Evolutionary conservation across 345 rosid genomes (phyloP).

Genomic region (Sapria himalayana): DNA sequence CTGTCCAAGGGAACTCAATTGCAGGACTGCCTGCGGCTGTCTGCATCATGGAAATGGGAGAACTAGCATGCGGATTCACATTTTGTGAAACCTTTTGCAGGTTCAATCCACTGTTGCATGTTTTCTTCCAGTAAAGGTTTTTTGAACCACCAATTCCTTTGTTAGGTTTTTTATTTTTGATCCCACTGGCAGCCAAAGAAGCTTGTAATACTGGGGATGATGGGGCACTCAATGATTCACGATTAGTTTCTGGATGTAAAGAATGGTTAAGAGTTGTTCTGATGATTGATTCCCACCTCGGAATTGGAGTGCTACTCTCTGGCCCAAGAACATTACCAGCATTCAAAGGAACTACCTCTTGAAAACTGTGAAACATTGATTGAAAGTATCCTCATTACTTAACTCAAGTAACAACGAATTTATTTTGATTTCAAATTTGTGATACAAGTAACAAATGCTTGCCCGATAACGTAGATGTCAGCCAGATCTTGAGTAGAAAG

Average conservation of each 20-base stretch:
- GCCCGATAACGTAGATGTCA: conserved; percentile 88
- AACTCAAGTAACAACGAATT: neutral
- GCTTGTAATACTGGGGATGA: conserved; percentile 68
- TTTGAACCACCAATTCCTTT: conserved; percentile 14
- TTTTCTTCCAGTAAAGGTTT: conserved; percentile 21
- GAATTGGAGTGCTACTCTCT: conserved; percentile 71
- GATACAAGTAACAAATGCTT: conserved; percentile 7
- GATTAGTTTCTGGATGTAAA: conserved; percentile 26
- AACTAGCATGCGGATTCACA: conserved; percentile 36
- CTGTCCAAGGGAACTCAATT: conserved; percentile 28
- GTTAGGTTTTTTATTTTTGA: conserved; percentile 10
- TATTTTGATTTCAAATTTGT: too few species aligned
- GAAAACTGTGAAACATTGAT: conserved; percentile 31
- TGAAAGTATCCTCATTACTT: conserved; percentile 4
- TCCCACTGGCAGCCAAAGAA: conserved; percentile 43
- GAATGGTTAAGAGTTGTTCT: conserved; percentile 75
- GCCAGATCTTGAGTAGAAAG: conserved; percentile 60
- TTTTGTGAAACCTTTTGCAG: conserved; percentile 85
- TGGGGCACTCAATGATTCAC: conserved; percentile 64
- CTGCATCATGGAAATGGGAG: conserved; percentile 38
- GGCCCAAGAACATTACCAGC: conserved; percentile 94
- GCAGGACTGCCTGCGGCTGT: conserved; percentile 61
- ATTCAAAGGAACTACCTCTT: conserved; percentile 91
- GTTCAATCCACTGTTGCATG: conserved; percentile 22
- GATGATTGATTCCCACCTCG: conserved; percentile 77